A percentile compares a stretch with the other conserved stretches of the same genome.
phyloP scores from a whole-genome alignment of 345 rosid genomes.

The Camelina sativa region DNA sequence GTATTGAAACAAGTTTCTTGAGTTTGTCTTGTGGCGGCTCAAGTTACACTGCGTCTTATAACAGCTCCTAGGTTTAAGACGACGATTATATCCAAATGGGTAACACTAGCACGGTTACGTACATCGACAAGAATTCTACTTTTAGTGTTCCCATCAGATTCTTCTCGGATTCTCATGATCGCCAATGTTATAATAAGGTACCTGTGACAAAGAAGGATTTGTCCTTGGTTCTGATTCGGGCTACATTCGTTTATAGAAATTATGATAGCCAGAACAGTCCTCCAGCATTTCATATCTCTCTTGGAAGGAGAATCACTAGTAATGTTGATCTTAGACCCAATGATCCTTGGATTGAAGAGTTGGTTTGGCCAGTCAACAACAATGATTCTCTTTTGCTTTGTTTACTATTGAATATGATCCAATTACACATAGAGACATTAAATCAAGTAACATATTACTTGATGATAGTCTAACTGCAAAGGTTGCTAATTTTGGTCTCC shows the following conservation, averaged over 20 bases:
- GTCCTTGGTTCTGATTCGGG: slow-evolving; percentile 69
- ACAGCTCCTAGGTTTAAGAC: slow-evolving; percentile 73
- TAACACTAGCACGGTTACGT: slow-evolving; percentile 51
- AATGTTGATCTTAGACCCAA: slow-evolving; percentile 61
- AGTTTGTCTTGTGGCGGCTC: slow-evolving; percentile 82
- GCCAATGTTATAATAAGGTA: slow-evolving; percentile 65
- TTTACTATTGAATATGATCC: slow-evolving; percentile 46
- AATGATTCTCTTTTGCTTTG: slow-evolving; percentile 64
- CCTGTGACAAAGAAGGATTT: slow-evolving; percentile 55
- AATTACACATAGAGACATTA: slow-evolving; percentile 80
- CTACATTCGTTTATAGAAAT: slow-evolving; percentile 72
- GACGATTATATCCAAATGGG: slow-evolving; percentile 60
- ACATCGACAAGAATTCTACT: slow-evolving; percentile 48
- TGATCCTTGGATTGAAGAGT: slow-evolving; percentile 87
- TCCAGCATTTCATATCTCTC: slow-evolving; percentile 71
- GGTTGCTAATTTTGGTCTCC: not conserved
- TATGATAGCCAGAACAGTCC: slow-evolving; percentile 69
- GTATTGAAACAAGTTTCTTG: slow-evolving; percentile 67
- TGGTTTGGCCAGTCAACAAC: slow-evolving; percentile 60
- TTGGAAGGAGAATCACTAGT: slow-evolving; percentile 64
- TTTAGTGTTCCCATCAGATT: slow-evolving; percentile 55
- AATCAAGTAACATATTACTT: slow-evolving; percentile 69
- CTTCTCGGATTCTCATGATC: slow-evolving; percentile 58
- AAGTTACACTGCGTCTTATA: slow-evolving; percentile 52
- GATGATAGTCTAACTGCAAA: slow-evolving; percentile 46